Evolutionary conservation across 257 asterid genomes (phyloP).

Genomic region (Penstemon barbatus): DNA sequence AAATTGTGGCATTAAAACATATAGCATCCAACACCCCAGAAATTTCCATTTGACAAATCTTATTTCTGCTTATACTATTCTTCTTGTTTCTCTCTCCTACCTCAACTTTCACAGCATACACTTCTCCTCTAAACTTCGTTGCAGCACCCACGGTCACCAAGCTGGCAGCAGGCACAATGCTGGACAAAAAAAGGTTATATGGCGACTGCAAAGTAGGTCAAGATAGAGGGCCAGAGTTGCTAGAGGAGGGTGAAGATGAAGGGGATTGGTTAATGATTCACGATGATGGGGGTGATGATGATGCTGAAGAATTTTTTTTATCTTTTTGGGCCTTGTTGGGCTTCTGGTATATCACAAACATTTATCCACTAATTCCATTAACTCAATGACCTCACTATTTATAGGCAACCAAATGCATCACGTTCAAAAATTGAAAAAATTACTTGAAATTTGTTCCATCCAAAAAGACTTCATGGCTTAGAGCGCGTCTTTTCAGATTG

Average conservation of each 20-base stretch:
- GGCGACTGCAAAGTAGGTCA: neutral
- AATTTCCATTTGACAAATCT: neutral
- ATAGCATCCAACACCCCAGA: neutral
- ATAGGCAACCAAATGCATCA: constrained; percentile 5
- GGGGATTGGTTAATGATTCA: neutral
- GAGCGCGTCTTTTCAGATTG: constrained; percentile 7
- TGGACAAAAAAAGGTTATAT: neutral
- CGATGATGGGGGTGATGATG: neutral
- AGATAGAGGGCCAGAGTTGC: neutral
- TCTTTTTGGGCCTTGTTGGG: neutral
- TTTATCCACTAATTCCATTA: too few species aligned
- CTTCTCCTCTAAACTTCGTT: constrained; percentile 11
- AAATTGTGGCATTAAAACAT: neutral
- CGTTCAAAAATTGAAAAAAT: constrained; percentile 12
- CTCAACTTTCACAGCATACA: constrained; percentile 18
- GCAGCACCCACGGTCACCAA: too few species aligned
- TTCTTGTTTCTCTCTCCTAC: constrained; percentile 11
- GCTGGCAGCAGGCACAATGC: constrained; percentile 1
- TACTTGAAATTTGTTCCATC: constrained; percentile 20
- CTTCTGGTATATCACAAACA: too few species aligned
- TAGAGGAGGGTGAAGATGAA: neutral
- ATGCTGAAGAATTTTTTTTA: neutral
- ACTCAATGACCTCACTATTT: neutral
- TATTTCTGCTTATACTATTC: constrained; percentile 6
- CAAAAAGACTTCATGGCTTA: neutral